Conservation (phyloP, 257 asterid species). For the Leptodermis oblonga region DNA sequence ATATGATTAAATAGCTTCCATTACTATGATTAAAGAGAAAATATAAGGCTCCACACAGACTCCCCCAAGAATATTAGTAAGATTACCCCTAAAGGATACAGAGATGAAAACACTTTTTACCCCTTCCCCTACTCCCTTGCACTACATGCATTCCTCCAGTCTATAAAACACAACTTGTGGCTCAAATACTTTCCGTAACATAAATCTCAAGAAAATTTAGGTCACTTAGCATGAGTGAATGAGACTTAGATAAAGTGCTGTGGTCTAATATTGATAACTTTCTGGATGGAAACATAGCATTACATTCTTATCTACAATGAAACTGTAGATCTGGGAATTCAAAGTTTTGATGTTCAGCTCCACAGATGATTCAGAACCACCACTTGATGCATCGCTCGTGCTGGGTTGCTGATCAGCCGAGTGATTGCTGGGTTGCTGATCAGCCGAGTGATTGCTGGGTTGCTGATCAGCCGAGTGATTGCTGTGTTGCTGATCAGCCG, state of each 20-base stretch:
- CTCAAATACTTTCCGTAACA: neutral
- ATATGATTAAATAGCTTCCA: too few species aligned
- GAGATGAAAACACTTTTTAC: neutral
- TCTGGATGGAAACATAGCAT: neutral
- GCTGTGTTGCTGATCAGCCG: too few species aligned
- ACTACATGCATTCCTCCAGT: neutral
- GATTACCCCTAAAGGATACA: too few species aligned
- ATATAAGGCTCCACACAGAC: neutral
- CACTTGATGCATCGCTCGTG: conserved; percentile 40
- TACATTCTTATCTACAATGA: conserved; percentile 70
- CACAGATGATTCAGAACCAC: conserved; percentile 52
- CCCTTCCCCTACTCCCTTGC: neutral
- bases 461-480: too few species aligned
- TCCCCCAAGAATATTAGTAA: neutral
- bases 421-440: too few species aligned
- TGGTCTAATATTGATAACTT: neutral
- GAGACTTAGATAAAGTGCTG: neutral
- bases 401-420: conserved; percentile 64
- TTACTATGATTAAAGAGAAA: neutral
- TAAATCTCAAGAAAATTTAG: neutral
- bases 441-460: too few species aligned
- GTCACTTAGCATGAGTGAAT: neutral
- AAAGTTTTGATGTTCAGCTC: conserved; percentile 86
- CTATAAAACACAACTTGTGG: neutral
- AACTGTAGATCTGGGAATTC: conserved; percentile 58